These are phyloP conservation scores for Cephaloascus fragrans DNA, from an alignment of 805 yeast species.

Conservation along the genomic window DNA sequence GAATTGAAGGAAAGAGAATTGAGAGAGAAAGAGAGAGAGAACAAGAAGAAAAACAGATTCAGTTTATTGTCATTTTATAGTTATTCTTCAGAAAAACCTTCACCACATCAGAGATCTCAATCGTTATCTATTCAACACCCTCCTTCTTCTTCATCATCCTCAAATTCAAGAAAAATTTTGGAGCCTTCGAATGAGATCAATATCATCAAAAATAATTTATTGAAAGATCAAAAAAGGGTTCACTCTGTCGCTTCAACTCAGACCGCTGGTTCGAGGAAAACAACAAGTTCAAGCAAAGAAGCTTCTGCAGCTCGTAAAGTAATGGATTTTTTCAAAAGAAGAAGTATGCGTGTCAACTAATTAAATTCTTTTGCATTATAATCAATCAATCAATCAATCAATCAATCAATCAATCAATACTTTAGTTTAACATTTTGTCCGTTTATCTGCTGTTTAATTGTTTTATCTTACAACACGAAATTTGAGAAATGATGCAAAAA, in stretches of 20 bases:
- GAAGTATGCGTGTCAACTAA: slow-evolving; percentile 21
- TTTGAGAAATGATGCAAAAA: too few species aligned
- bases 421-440: too few species aligned
- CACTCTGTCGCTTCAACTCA: slow-evolving; percentile 21
- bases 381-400: too few species aligned
- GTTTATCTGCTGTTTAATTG: too few species aligned
- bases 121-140: slow-evolving; percentile 2
- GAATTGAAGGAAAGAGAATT: slow-evolving; percentile 5
- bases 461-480: too few species aligned
- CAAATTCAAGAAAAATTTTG: slow-evolving; percentile 14
- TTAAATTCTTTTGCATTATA: too few species aligned
- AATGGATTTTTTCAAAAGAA: slow-evolving; percentile 69
- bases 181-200: slow-evolving; percentile 22
- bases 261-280: slow-evolving; percentile 11
- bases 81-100: slow-evolving; percentile 15
- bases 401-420: too few species aligned
- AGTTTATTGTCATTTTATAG: slow-evolving; percentile 33
- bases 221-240: slow-evolving; percentile 8
- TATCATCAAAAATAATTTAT: slow-evolving; percentile 8
- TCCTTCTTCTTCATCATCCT: slow-evolving; percentile 2
- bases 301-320: slow-evolving; percentile 71
- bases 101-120: slow-evolving; percentile 3
- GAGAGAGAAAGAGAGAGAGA: slow-evolving; percentile 4
- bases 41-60: slow-evolving; percentile 29
- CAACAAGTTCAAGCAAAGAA: slow-evolving; percentile 29